Conservation (phyloP, 116 monocot species). For the Phalaenopsis hybrid region DNA sequence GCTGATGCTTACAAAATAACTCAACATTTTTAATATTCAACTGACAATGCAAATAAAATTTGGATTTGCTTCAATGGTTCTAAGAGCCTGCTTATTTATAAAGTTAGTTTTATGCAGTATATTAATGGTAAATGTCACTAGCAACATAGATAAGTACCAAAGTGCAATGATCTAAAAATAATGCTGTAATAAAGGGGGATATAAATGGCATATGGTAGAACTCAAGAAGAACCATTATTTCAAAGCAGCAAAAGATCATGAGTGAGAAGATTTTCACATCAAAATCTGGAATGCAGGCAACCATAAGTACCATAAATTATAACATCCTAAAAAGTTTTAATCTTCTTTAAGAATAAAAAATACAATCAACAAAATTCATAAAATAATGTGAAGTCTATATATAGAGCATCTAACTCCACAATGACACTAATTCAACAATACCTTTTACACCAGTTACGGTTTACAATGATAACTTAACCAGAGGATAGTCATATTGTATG, state of each 20-base stretch:
- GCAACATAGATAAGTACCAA: background rate
- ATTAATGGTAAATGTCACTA: background rate
- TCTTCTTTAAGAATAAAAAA: background rate
- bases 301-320: background rate
- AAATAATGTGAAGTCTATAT: background rate
- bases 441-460: background rate
- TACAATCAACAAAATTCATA: constrained; percentile 1
- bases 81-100: background rate
- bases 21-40: background rate
- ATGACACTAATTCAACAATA: background rate
- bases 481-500: background rate
- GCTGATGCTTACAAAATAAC: background rate
- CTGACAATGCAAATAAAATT: background rate
- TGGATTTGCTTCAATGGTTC: background rate
- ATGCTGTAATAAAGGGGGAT: background rate
- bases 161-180: background rate
- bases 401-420: background rate
- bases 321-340: background rate
- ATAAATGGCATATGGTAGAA: background rate
- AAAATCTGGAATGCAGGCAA: background rate
- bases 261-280: background rate
- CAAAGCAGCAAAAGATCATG: background rate
- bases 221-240: background rate
- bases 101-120: background rate
- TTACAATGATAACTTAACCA: background rate